Conservation (phyloP, 2,329 filamentous ascomycete genomes). For the Magnaporthiopsis rhizophila region DNA sequence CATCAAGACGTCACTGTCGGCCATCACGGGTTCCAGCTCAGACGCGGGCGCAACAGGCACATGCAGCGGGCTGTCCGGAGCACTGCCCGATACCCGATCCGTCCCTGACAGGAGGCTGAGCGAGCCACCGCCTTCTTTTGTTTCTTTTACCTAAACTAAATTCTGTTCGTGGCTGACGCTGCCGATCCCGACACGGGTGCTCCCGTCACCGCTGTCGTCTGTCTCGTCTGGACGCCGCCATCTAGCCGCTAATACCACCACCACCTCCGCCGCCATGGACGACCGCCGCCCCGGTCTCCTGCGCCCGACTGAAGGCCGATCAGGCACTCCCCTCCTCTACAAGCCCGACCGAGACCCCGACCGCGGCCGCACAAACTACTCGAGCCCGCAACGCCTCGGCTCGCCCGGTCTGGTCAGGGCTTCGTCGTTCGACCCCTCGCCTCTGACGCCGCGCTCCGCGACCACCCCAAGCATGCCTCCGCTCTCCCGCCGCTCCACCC, state of each 20-base stretch:
- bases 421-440: background rate
- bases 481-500: constrained; percentile 53
- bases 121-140: background rate
- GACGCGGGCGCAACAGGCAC: background rate
- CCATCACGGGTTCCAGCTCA: background rate
- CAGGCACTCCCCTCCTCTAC: constrained; percentile 5
- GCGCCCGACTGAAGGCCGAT: constrained; percentile 5
- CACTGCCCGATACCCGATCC: background rate
- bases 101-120: background rate
- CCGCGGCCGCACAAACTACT: constrained; percentile 10
- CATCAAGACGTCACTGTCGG: background rate
- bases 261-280: background rate
- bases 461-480: constrained; percentile 20
- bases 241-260: background rate
- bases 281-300: constrained; percentile 4
- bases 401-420: background rate
- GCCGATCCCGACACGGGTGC: background rate
- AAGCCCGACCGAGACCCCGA: constrained; percentile 6
- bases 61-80: background rate
- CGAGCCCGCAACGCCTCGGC: constrained; percentile 6
- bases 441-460: constrained; percentile 25
- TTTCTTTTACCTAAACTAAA: background rate
- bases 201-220: background rate
- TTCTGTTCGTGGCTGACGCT: background rate
- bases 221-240: no score